phyloP scores from a whole-genome alignment of 768 basidiomycete species.

The Russula earlei region DNA sequence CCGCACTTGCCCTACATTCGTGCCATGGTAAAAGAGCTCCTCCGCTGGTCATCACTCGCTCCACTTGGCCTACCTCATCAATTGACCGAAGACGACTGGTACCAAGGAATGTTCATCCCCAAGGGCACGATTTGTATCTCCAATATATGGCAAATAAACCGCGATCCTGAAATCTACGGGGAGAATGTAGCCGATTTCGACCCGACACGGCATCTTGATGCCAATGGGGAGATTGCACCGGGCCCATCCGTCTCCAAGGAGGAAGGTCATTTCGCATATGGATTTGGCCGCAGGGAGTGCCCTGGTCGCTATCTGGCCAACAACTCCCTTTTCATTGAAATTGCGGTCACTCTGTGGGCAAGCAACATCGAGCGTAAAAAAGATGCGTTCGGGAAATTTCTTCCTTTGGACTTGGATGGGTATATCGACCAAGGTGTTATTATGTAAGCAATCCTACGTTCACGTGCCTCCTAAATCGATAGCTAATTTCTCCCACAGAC shows the following conservation, averaged over 20 bases:
- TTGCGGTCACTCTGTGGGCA: conserved; percentile 26
- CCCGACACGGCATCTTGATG: conserved; percentile 23
- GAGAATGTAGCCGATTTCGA: conserved; percentile 20
- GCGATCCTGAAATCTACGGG: conserved; percentile 23
- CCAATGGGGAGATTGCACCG: conserved; percentile 12
- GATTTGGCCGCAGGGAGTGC: conserved; percentile 22
- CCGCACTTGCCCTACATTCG: conserved; percentile 1
- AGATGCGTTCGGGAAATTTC: background rate
- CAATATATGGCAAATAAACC: conserved; percentile 24
- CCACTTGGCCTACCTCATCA: background rate
- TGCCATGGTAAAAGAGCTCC: background rate
- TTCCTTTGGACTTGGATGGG: conserved; percentile 2
- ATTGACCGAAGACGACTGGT: conserved; percentile 5
- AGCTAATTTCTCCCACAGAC: background rate
- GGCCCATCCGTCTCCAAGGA: conserved; percentile 20
- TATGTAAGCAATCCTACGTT: background rate
- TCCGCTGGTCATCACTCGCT: background rate
- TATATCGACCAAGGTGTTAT: background rate
- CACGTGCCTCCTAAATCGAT: background rate
- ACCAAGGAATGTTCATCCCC: conserved; percentile 8
- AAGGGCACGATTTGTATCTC: conserved; percentile 28
- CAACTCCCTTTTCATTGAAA: conserved; percentile 27
- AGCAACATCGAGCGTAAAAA: conserved; percentile 11
- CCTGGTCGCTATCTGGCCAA: conserved; percentile 16
- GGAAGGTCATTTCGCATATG: conserved; percentile 15